These are phyloP conservation scores for Mariannaea sp. DNA, from an alignment of 2,329 filamentous ascomycete species.

Conservation along the genomic window DNA sequence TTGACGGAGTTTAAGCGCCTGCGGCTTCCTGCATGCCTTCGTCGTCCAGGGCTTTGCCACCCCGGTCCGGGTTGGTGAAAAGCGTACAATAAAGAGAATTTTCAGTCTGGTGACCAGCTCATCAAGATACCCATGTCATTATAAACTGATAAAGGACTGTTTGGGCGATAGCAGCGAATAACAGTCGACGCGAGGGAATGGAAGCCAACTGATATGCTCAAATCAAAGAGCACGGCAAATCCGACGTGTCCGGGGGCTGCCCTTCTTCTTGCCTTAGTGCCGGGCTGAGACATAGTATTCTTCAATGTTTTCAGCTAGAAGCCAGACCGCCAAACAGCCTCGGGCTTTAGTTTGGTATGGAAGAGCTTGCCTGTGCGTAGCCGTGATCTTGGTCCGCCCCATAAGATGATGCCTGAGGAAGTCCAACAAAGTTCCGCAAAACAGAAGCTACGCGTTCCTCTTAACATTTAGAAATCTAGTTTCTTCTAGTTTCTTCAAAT, in stretches of 20 bases:
- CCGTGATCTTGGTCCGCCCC: conserved; percentile 27
- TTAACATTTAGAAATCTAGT: conserved; percentile 1
- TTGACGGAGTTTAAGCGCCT: conserved; percentile 30
- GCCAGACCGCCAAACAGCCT: conserved; percentile 15
- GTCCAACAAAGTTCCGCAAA: conserved; percentile 29
- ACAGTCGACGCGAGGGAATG: conserved; percentile 8
- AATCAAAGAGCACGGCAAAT: conserved; percentile 21
- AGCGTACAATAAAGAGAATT: conserved; percentile 30
- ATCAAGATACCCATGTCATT: background rate
- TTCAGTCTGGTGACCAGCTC: conserved; percentile 14
- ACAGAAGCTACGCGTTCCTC: conserved; percentile 10
- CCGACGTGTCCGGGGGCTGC: conserved; percentile 11
- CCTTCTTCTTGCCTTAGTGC: conserved; percentile 4
- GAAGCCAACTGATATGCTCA: conserved; percentile 12
- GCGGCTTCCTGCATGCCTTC: conserved; percentile 35
- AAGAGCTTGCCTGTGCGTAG: conserved; percentile 26
- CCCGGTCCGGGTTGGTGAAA: conserved; percentile 31
- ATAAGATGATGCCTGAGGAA: conserved; percentile 16
- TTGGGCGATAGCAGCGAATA: conserved; percentile 35
- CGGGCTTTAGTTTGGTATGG: conserved; percentile 12
- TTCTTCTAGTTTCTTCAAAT: conserved; percentile 7
- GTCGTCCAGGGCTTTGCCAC: conserved; percentile 30
- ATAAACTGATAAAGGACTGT: conserved; percentile 6
- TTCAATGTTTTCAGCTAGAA: background rate
- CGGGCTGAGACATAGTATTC: conserved; percentile 9